These are phyloP conservation scores for Aspergillus sparsus DNA, from an alignment of 495 filamentous ascomycete genomes.

Conservation along the genomic window DNA sequence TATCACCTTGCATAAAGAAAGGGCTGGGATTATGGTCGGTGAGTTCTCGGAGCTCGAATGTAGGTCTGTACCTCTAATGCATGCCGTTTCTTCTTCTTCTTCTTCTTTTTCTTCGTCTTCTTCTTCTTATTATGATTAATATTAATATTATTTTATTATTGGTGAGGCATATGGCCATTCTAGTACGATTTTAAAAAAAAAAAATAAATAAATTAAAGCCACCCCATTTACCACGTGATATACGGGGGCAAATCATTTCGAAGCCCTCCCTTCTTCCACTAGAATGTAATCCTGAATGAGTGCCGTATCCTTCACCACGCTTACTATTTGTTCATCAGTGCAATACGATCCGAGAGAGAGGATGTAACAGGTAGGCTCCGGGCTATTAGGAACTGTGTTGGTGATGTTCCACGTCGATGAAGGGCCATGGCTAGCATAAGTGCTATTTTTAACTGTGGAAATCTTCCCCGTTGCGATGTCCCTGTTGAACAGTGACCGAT, in stretches of 20 bases:
- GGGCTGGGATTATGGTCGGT: neutral
- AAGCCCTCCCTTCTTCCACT: constrained; percentile 24
- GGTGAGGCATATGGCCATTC: no score
- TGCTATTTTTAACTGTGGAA: constrained; percentile 34
- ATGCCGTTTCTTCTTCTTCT: no score
- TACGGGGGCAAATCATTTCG: neutral
- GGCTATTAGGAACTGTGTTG: constrained; percentile 41
- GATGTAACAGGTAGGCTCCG: constrained; percentile 51
- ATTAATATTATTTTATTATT: no score
- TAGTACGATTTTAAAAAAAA: neutral
- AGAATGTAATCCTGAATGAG: constrained; percentile 54
- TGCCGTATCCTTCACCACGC: constrained; percentile 48
- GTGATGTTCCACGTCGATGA: constrained; percentile 54
- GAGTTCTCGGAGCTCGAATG: neutral
- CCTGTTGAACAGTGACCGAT: constrained; percentile 51
- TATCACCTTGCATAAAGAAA: neutral
- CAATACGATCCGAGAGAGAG: constrained; percentile 41
- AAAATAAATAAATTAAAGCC: neutral
- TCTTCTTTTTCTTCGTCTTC: no score
- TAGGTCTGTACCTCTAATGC: neutral
- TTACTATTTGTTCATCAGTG: constrained; percentile 49
- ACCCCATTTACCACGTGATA: neutral
- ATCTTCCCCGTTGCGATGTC: constrained; percentile 60
- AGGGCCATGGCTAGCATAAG: constrained; percentile 53
- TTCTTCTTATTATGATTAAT: no score